These are phyloP conservation scores for Ophiosphaerella narmari DNA, from an alignment of 2,329 filamentous ascomycete species.

Conservation along the genomic window DNA sequence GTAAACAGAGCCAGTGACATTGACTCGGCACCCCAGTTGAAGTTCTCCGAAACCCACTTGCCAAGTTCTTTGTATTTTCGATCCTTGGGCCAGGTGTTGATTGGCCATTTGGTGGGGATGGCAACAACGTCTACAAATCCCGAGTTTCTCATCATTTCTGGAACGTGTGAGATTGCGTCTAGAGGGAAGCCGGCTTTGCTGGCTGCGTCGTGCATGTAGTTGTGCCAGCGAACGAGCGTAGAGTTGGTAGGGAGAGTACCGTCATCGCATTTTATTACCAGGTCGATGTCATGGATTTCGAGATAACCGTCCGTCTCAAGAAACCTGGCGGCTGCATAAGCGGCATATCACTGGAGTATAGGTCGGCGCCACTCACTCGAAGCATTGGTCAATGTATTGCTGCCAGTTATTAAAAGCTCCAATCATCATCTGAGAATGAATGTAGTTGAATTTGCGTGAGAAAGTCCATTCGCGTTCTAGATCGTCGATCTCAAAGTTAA, in stretches of 20 bases:
- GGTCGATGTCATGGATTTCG: conserved; percentile 24
- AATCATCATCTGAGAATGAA: conserved; percentile 48
- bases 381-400: conserved; percentile 31
- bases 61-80: conserved; percentile 19
- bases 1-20: conserved; percentile 51
- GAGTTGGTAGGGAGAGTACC: conserved; percentile 13
- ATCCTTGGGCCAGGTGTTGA: conserved; percentile 26
- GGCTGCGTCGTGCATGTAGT: conserved; percentile 16
- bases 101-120: conserved; percentile 15
- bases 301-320: conserved; percentile 44
- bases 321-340: conserved; percentile 17
- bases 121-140: conserved; percentile 52
- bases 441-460: conserved; percentile 39
- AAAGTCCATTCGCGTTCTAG: conserved; percentile 44
- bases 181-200: conserved; percentile 41
- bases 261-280: conserved; percentile 22
- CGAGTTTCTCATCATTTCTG: conserved; percentile 46
- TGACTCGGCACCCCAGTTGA: conserved; percentile 43
- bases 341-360: no score
- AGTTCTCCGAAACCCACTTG: conserved; percentile 18
- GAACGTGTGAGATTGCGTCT: conserved; percentile 45
- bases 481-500: conserved; percentile 50
- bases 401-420: conserved; percentile 48
- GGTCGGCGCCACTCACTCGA: conserved; percentile 22
- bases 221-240: conserved; percentile 14